Evolutionary conservation across 805 yeast genomes (phyloP), one percentile per base, ranked within the genome.

Genomic region (Blastobotrys terrestris): DNA sequence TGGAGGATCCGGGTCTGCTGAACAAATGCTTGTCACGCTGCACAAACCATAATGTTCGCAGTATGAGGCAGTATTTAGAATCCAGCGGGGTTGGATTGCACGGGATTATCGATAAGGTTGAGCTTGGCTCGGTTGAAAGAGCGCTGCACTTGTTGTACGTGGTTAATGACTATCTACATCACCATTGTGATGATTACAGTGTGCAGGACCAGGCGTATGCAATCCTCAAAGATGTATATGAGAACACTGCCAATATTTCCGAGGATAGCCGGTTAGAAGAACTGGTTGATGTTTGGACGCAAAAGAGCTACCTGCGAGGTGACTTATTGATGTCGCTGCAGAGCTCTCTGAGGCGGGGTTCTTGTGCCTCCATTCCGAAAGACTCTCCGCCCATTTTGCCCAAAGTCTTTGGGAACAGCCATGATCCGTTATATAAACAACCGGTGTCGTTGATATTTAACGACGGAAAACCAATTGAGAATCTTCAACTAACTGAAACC

Each of bases 391-490:
- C 13, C 8, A 18, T 13, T 16, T 8, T 16, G 5, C 20, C 44
- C 5, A 15, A 40, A 13, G 44, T 21, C 5, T 51, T 59, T 8
- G 63, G 63, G 8, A 15, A 21, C 4, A 40, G 26, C 2, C 44
- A 39, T 6, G 44, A 45, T 14, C 21, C 44, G 20, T 60, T 50
- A 43, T 54, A 56, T 45, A 55, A 60, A 4, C 54, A 52, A 13
- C 63, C 63, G 1, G 63, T 50, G 7, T 51, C 60, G 7, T 44
- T 59, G 8, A 58, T 58, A 53, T 26, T 56, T 5, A 48, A 44
- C 2, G 40, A 35, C 15, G 44, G 59, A 7, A 35, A 20, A 4
- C 40, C 48, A 8, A 35, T 52, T 8, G 44, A 50, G 2, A 45
- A 21, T 18, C 39, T 55, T 8, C 46, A 40, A 3, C 40, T 44